Percentiles rank a stretch among this genome's conserved stretches.
These are phyloP conservation scores for Aspergillus sparsus DNA, from an alignment of 495 filamentous ascomycete genomes.

Conservation along the genomic window DNA sequence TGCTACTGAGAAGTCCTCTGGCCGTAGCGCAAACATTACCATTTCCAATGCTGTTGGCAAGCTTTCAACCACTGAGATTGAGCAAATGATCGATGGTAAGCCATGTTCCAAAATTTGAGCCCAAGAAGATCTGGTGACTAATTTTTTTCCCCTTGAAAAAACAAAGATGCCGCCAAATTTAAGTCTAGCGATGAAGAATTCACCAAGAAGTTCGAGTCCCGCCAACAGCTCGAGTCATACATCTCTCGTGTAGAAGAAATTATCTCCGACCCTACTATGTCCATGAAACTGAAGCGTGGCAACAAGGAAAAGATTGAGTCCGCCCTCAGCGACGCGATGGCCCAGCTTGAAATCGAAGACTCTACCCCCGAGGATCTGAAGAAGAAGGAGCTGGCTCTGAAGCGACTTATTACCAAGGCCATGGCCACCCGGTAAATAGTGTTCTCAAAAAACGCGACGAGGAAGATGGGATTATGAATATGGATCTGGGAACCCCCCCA, in stretches of 20 bases:
- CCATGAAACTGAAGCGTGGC: constrained; percentile 96
- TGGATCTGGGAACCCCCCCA: constrained; percentile 19
- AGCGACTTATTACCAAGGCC: constrained; percentile 96
- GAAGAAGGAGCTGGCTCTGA: constrained; percentile 99
- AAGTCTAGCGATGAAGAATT: constrained; percentile 97
- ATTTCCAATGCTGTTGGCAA: constrained; percentile 99
- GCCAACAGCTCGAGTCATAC: constrained; percentile 98
- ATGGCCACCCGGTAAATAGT: constrained; percentile 78
- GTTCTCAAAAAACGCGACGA: constrained; percentile 5
- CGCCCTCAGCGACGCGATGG: constrained; percentile 83
- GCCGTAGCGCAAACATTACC: constrained; percentile 97
- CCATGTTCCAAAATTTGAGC: constrained; percentile 2
- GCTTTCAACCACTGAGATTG: constrained; percentile 91
- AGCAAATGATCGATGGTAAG: constrained; percentile 92
- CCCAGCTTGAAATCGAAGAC: constrained; percentile 83
- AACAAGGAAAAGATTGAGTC: constrained; percentile 99
- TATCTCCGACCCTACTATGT: constrained; percentile 91
- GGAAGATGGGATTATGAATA: constrained; percentile 15
- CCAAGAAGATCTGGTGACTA: background rate
- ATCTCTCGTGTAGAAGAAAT: constrained; percentile 99
- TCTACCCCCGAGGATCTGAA: constrained; percentile 90
- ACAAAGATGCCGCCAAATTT: constrained; percentile 91
- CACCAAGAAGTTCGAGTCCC: constrained; percentile 98
- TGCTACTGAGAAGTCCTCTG: constrained; percentile 98
- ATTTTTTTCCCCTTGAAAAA: constrained; percentile 22